Evolutionary conservation across 805 yeast species (phyloP).

Genomic region (Kodamaea kakaduensis): DNA sequence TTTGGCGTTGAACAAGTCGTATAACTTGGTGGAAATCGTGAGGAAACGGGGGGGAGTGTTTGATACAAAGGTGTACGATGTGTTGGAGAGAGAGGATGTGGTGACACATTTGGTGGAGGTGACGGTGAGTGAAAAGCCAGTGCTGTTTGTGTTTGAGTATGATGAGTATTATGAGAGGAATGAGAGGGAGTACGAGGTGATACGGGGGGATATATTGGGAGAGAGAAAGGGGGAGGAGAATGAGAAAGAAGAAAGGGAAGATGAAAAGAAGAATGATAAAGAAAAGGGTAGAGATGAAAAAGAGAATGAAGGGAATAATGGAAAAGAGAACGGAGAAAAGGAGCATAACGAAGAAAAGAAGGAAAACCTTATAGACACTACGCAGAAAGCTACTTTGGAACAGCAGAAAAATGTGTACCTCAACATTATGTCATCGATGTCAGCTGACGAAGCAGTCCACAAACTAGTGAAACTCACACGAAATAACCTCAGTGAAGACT

Average conservation of each 20-base stretch:
- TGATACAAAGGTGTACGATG: constrained; percentile 46
- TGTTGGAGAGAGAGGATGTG: constrained; percentile 62
- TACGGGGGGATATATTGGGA: constrained; percentile 46
- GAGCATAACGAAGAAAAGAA: neutral
- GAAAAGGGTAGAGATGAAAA: too few relatives aligned
- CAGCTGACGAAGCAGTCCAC: constrained; percentile 90
- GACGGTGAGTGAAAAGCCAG: constrained; percentile 35
- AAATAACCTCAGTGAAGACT: constrained; percentile 47
- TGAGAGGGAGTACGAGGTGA: constrained; percentile 45
- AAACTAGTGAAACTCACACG: constrained; percentile 56
- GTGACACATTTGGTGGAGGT: constrained; percentile 52
- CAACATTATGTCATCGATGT: constrained; percentile 83
- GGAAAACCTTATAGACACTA: constrained; percentile 47
- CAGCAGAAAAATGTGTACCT: constrained; percentile 76
- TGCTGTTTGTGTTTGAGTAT: constrained; percentile 47
- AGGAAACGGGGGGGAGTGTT: constrained; percentile 22
- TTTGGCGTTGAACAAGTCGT: constrained; percentile 2
- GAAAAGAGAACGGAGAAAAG: constrained; percentile 15
- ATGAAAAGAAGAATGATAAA: too few relatives aligned
- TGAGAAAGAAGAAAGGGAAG: constrained; percentile 10
- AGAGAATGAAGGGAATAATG: constrained; percentile 33
- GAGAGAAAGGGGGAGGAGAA: constrained; percentile 20
- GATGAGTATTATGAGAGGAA: constrained; percentile 49
- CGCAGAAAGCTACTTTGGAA: constrained; percentile 58
- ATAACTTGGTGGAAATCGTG: constrained; percentile 6